Conservation (phyloP, 257 asterid species). For the Przewalskia tangutica region DNA sequence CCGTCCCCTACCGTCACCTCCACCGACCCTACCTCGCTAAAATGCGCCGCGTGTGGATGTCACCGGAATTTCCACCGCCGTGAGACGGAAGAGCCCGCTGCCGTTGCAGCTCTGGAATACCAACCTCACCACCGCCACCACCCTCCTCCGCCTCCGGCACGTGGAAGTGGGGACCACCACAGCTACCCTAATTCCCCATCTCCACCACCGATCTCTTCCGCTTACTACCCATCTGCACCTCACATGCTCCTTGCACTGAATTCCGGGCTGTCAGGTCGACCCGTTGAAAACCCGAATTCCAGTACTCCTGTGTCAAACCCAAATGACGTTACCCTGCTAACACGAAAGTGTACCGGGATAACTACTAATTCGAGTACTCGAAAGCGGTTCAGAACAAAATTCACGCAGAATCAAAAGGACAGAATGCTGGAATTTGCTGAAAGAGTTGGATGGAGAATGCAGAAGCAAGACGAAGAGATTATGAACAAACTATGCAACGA, state of each 20-base stretch:
- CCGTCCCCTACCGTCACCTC: conserved; percentile 56
- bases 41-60: conserved; percentile 97
- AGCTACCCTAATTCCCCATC: conserved; percentile 34
- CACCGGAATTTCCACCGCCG: conserved; percentile 99
- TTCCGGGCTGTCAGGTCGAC: conserved; percentile 16
- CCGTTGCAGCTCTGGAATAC: conserved; percentile 57
- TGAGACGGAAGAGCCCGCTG: conserved; percentile 58
- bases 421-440: conserved; percentile 25
- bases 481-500: conserved; percentile 17
- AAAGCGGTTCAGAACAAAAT: conserved; percentile 21
- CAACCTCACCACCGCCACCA: conserved; percentile 15
- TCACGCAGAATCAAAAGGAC: conserved; percentile 23
- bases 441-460: conserved; percentile 25
- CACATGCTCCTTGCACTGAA: conserved; percentile 47
- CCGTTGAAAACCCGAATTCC: background rate
- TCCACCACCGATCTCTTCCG: conserved; percentile 23
- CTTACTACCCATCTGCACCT: conserved; percentile 41
- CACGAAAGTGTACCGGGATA: too few species aligned
- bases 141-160: conserved; percentile 16
- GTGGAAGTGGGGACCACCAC: conserved; percentile 1
- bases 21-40: conserved; percentile 74
- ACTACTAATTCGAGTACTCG: background rate
- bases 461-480: conserved; percentile 21
- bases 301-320: background rate
- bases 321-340: background rate